Base-by-base conservation (phyloP, 108 stramenopile species). In the Schizochytrium sp. region DNA sequence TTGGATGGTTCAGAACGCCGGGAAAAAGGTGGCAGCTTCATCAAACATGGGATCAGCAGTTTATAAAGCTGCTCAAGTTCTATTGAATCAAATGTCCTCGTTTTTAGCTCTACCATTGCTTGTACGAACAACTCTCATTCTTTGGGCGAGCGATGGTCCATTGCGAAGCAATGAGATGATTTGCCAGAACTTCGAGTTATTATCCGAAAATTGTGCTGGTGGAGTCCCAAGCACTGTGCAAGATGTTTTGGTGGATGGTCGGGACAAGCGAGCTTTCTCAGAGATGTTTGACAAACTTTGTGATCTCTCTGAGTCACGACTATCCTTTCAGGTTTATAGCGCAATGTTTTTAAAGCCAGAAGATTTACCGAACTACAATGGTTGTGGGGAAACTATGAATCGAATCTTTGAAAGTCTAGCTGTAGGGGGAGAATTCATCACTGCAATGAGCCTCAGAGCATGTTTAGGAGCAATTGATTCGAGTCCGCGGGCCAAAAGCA, bases 121-220 rank as follows among this genome's bases (percentile, higher is more conserved):
- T 55, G n/a, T 55, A 5, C 19, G 55, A 53, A 49, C 55, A 40
- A 53, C 76, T 40, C 19, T 83, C 38, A n/a, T n/a, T 7, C 53
- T 83, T 13, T 49, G 47, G 76, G 76, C 76, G 44, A 69, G 64
- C 28, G 64, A 69, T 44, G 64, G 64, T 8, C 64, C 64, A 38
- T 1, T 69, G 7, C 64, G 64, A 1, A 15, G 42, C 12, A 44
- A 69, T 69, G 19, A 12, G 28, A 38, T 44, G 42, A 44, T 69
- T 12, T 69, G 64, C 64, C 10, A 15, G 19, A 69, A 44, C 19
- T 69, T 69, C 28, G 64, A 69, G 10, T 44, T 69, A 44, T 3
- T 69, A 38, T 69, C 64, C 28, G 64, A 12, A 3, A 69, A 15
- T n/a, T n/a, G 19, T 2, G 17, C 59, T 44, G 64, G 64, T 5